phyloP scores from a whole-genome alignment of 129 eudicot genomes.

The Rutidosis leptorrhynchoides region DNA sequence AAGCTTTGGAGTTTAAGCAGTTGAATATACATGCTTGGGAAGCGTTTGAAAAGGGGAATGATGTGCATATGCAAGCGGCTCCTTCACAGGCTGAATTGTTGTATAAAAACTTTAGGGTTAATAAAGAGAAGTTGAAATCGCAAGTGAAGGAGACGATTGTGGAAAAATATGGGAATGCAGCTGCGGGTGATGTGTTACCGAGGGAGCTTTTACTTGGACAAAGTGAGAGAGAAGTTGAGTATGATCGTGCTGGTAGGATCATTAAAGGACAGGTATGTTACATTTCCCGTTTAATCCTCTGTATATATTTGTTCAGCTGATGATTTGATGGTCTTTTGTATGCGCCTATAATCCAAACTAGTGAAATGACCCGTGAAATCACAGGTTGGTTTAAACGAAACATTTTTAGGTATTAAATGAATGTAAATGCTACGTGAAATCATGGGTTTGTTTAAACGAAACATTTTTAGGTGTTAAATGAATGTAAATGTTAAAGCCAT shows the following conservation, averaged over 20 bases:
- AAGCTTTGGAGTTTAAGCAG: constrained; percentile 93
- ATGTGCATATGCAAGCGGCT: constrained; percentile 97
- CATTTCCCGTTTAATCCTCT: neutral
- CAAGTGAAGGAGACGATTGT: constrained; percentile 67
- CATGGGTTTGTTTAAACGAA: too few relatives aligned
- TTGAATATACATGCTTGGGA: constrained; percentile 88
- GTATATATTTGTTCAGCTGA: too few relatives aligned
- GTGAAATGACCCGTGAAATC: too few relatives aligned
- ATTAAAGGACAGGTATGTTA: constrained; percentile 72
- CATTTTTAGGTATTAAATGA: too few relatives aligned
- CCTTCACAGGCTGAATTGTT: constrained; percentile 92
- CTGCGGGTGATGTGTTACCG: constrained; percentile 64
- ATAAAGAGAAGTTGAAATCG: constrained; percentile 75
- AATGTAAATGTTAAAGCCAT: too few relatives aligned
- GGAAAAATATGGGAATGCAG: constrained; percentile 94
- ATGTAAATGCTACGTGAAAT: too few relatives aligned
- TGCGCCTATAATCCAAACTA: neutral
- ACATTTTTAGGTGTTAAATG: too few relatives aligned
- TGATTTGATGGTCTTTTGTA: neutral
- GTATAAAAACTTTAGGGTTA: constrained; percentile 64
- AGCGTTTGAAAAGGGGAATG: constrained; percentile 91
- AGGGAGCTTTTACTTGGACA: constrained; percentile 83
- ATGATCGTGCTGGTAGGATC: constrained; percentile 93
- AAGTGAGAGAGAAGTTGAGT: constrained; percentile 90
- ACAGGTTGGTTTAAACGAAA: too few relatives aligned